Evolutionary conservation across 148 eudicot genomes (phyloP).

Genomic region (Rheum nobile): DNA sequence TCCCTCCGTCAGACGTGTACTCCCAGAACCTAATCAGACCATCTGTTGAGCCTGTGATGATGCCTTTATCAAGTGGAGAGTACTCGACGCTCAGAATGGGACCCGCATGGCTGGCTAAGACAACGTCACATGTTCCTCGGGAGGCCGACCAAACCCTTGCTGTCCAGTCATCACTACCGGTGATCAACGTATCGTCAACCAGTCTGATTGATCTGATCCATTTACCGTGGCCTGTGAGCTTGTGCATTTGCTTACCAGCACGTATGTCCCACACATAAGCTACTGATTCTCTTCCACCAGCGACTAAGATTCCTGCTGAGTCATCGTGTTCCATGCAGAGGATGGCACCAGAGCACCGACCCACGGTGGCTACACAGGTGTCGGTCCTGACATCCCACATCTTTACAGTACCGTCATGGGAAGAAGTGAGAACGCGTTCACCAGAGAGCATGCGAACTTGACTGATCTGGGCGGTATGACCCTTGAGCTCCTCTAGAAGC

Average conservation of each 20-base stretch:
- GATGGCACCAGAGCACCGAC: slow-evolving; percentile 79
- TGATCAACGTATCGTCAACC: slow-evolving; percentile 81
- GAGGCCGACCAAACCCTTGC: slow-evolving; percentile 95
- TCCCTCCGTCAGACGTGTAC: slow-evolving; percentile 64
- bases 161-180: slow-evolving; percentile 98
- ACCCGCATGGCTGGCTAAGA: slow-evolving; percentile 87
- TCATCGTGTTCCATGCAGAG: slow-evolving; percentile 93
- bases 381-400: slow-evolving; percentile 99
- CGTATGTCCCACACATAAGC: slow-evolving; percentile 94
- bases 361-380: slow-evolving; percentile 90
- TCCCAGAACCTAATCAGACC: slow-evolving; percentile 95
- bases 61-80: slow-evolving; percentile 65
- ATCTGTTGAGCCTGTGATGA: slow-evolving; percentile 85
- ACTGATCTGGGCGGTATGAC: slow-evolving; percentile 73
- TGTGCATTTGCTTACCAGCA: slow-evolving; percentile 87
- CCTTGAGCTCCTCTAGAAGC: slow-evolving; percentile 90
- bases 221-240: slow-evolving; percentile 76
- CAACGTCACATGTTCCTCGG: slow-evolving; percentile 89
- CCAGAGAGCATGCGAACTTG: slow-evolving; percentile 88
- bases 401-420: slow-evolving; percentile 85
- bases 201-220: slow-evolving; percentile 93
- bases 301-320: slow-evolving; percentile 75
- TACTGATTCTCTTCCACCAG: slow-evolving; percentile 77
- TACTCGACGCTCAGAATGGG: slow-evolving; percentile 79
- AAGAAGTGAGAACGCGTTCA: slow-evolving; percentile 85